Evolutionary conservation across 441 rosid species (phyloP), one percentile per base, ranked within the genome.

Genomic region (Raphanus hybrid): DNA sequence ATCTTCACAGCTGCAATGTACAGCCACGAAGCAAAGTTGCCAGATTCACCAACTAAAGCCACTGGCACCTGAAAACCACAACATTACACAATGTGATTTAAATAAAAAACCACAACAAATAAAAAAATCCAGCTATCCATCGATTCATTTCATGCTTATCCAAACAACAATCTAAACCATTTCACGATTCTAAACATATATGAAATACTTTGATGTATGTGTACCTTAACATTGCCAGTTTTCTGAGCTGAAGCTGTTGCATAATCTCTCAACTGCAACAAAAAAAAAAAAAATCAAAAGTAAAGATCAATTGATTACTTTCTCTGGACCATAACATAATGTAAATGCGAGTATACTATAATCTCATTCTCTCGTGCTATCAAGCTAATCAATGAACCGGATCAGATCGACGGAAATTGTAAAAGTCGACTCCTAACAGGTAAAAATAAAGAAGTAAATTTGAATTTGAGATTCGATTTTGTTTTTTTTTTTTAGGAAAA

Each of bases 11-110:
- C 86, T 57, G 91, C 89, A 34, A 90, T 9, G 85, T 84, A 94
- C 52, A 94, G 74, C 75, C 97, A 93, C 14, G 98, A 85, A 69
- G 99, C 97, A 86, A 91, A 94, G 85, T 91, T 94, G 32, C 97
- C 99, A 67, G 90, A 16, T 60, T 90, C 98, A 60, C 97, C 99
- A 71, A 74, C 91, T 75, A 92, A 81, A 69, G 84, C 86, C 18
- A 90, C 3, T 58, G 99, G 99, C 75, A 92, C 85, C 99, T 94
- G 34, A 58, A 84, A 72, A 76, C 34, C 34, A 52, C 6, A 41
- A 66, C 48, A 78, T 8, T 15, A 68, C 55, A 34, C 14, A 41
- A 48, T 35, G 69, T 35, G 1, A 45, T 59, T 9, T 2, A 9
- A 41, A 34, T 1, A 57, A 18, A 10, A 75, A 4, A 67, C n/a